Conservation (phyloP, 257 asterid genomes). For the Capsicum pubescens region DNA sequence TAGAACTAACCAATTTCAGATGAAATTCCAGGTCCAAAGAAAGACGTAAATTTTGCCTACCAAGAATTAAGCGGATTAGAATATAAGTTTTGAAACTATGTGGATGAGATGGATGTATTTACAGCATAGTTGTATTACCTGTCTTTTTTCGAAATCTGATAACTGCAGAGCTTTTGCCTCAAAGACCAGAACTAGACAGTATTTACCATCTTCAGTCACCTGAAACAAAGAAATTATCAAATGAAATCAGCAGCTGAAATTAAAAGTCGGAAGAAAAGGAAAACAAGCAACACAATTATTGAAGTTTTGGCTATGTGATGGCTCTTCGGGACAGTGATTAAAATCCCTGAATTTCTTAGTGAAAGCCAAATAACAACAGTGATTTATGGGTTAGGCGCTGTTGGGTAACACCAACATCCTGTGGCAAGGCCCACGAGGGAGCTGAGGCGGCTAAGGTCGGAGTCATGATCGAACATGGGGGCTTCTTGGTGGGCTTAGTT, state of each 20-base stretch:
- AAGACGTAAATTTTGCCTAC: conserved; percentile 88
- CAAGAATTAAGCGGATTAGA: not conserved
- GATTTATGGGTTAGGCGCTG: not conserved
- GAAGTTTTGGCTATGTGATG: not conserved
- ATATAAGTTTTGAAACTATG: not conserved
- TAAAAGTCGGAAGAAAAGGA: conserved; percentile 5
- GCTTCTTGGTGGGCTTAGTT: too few species aligned
- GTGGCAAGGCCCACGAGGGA: too few species aligned
- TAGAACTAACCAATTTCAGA: conserved; percentile 79
- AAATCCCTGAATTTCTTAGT: not conserved
- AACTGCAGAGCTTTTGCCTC: conserved; percentile 82
- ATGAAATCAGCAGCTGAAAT: conserved; percentile 2
- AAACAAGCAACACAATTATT: not conserved
- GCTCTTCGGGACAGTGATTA: not conserved
- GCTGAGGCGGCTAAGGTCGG: too few species aligned
- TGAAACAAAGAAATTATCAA: conserved; percentile 39
- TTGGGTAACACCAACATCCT: too few species aligned
- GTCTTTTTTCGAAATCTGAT: conserved; percentile 81
- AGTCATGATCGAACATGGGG: too few species aligned
- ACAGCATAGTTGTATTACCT: conserved; percentile 47
- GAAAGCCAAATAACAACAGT: not conserved
- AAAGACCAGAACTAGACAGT: conserved; percentile 74
- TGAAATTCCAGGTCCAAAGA: conserved; percentile 95
- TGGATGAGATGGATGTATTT: conserved; percentile 4
- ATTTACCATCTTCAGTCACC: conserved; percentile 84